These are phyloP conservation scores for Hypomyces rosellus DNA, from an alignment of 2,329 filamentous ascomycete species.

Conservation along the genomic window DNA sequence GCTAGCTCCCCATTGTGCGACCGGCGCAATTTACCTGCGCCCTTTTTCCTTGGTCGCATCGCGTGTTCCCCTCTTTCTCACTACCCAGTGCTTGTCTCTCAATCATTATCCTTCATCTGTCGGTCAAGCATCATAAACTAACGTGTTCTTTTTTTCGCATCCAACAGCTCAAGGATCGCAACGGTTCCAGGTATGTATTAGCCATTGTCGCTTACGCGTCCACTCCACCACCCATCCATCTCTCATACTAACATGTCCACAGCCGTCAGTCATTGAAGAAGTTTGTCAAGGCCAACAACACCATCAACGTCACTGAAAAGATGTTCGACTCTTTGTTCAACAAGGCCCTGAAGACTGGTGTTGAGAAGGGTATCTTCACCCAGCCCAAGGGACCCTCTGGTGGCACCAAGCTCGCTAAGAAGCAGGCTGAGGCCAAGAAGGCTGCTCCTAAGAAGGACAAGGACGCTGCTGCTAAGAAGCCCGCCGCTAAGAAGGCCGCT, in stretches of 20 bases:
- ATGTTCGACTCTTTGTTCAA: slow-evolving; percentile 74
- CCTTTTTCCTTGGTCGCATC: slow-evolving; percentile 2
- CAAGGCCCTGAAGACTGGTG: slow-evolving; percentile 73
- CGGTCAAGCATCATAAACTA: slow-evolving; percentile 25
- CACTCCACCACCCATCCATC: slow-evolving; percentile 2
- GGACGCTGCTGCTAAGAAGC: slow-evolving; percentile 27
- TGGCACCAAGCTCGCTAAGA: slow-evolving; percentile 88
- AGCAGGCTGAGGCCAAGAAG: slow-evolving; percentile 44
- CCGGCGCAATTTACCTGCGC: neutral
- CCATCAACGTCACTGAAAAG: slow-evolving; percentile 39
- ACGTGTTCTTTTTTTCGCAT: slow-evolving; percentile 27
- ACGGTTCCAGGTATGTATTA: slow-evolving; percentile 41
- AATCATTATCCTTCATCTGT: neutral
- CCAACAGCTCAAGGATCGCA: slow-evolving; percentile 54
- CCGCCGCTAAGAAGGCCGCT: slow-evolving; percentile 26
- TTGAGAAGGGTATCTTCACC: slow-evolving; percentile 79
- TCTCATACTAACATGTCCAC: slow-evolving; percentile 14
- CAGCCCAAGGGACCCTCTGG: slow-evolving; percentile 90
- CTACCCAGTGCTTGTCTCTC: neutral
- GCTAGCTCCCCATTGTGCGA: slow-evolving; percentile 7
- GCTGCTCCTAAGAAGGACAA: slow-evolving; percentile 28
- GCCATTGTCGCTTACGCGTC: neutral
- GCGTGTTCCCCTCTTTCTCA: neutral
- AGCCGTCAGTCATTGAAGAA: slow-evolving; percentile 58
- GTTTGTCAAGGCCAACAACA: slow-evolving; percentile 52